Percentiles rank a stretch among this genome's conserved stretches.
phyloP scores from a whole-genome alignment of 345 rosid species.

The Salix dunnii region DNA sequence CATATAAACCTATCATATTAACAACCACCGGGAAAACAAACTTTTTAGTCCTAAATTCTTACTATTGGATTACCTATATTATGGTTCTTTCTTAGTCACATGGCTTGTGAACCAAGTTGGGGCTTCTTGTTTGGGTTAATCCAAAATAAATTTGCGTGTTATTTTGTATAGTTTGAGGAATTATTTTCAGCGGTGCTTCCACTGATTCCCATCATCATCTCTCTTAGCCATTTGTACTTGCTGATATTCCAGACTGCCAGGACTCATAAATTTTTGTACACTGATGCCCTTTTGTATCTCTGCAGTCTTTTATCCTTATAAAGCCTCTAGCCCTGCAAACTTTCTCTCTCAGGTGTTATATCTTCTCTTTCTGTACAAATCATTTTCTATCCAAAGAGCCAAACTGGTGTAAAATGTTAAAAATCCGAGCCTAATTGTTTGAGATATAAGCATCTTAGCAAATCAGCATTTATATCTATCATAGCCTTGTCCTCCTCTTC shows the following conservation, averaged over 20 bases:
- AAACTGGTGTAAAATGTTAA: not conserved
- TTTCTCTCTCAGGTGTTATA: not conserved
- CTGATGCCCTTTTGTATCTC: not conserved
- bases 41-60: too few relatives aligned
- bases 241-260: not conserved
- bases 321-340: not conserved
- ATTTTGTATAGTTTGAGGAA: not conserved
- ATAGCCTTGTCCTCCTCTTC: not conserved
- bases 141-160: not conserved
- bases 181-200: not conserved
- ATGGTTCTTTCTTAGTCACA: not conserved
- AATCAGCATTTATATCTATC: constrained; percentile 7
- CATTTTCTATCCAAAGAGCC: not conserved
- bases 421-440: not conserved
- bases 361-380: not conserved
- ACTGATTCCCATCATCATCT: not conserved
- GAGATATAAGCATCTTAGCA: not conserved
- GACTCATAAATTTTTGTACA: not conserved
- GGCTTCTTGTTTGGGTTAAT: not conserved
- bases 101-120: not conserved
- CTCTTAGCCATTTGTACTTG: not conserved
- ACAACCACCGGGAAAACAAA: too few relatives aligned
- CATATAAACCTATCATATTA: too few relatives aligned
- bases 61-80: too few relatives aligned
- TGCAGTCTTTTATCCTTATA: not conserved